A percentile compares a stretch with the other conserved stretches of the same genome.
These are phyloP conservation scores for Flaveria trinervia DNA, from an alignment of 129 eudicot species.

Conservation along the genomic window DNA sequence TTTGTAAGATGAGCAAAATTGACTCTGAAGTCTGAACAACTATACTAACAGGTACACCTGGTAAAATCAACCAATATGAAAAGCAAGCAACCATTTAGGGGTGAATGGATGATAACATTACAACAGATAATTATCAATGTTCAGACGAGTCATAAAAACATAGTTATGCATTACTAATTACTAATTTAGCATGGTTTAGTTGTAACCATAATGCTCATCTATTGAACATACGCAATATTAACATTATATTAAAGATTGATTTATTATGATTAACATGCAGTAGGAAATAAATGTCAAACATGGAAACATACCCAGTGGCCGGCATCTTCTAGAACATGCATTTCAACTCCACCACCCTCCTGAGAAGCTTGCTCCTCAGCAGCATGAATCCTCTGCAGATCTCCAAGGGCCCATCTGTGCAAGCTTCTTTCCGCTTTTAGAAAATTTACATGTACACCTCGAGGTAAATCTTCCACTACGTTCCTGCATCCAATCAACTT, in stretches of 20 bases:
- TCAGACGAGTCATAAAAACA: conserved; percentile 4
- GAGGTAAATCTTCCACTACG: conserved; percentile 89
- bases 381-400: conserved; percentile 81
- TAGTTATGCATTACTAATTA: background rate
- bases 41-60: background rate
- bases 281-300: background rate
- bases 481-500: conserved; percentile 47
- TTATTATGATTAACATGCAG: background rate
- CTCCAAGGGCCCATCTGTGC: conserved; percentile 98
- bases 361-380: conserved; percentile 94
- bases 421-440: conserved; percentile 93
- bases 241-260: background rate
- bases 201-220: conserved; percentile 8
- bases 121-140: background rate
- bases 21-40: background rate
- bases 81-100: too few relatives aligned
- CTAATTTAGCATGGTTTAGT: background rate
- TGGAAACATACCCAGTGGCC: conserved; percentile 58
- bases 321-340: conserved; percentile 98
- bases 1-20: too few relatives aligned
- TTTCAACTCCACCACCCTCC: conserved; percentile 94
- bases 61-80: conserved; percentile 1
- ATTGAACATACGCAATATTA: background rate
- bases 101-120: background rate
- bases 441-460: conserved; percentile 86